Evolutionary conservation across 163 green algal genomes (phyloP).

Genomic region (Scenedesmus sp.): DNA sequence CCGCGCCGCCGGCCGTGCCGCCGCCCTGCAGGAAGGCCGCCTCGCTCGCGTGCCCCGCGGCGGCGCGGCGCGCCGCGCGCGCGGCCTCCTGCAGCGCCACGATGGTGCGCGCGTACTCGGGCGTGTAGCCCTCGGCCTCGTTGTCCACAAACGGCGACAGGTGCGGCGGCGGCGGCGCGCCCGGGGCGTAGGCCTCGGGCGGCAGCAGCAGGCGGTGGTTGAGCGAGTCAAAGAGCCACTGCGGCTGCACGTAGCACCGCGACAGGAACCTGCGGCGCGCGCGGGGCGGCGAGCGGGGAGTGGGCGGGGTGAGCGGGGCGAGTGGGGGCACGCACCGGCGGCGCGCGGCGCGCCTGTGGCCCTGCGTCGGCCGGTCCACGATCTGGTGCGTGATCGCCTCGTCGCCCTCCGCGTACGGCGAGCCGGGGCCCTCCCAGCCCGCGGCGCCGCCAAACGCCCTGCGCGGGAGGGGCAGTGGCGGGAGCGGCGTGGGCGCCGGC

Average conservation of each 20-base stretch:
- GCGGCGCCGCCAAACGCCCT: constrained; percentile 88
- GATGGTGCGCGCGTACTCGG: constrained; percentile 89
- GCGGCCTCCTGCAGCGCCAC: constrained; percentile 76
- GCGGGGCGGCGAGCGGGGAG: too few relatives aligned
- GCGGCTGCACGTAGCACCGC: constrained; percentile 86
- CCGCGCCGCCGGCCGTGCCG: constrained; percentile 47
- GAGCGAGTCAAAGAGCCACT: constrained; percentile 97
- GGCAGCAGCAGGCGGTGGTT: constrained; percentile 93
- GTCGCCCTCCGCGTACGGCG: constrained; percentile 72
- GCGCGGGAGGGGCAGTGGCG: background rate
- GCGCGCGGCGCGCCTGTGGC: background rate
- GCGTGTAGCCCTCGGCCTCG: constrained; percentile 94
- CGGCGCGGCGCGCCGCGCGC: constrained; percentile 50
- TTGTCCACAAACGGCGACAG: constrained; percentile 96
- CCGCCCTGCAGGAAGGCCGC: constrained; percentile 48
- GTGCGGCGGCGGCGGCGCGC: constrained; percentile 87
- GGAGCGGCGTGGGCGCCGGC: background rate
- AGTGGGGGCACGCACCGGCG: too few relatives aligned
- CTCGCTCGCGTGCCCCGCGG: constrained; percentile 47
- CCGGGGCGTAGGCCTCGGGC: constrained; percentile 84
- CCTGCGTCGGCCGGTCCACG: constrained; percentile 81
- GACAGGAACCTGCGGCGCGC: constrained; percentile 77
- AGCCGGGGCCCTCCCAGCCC: constrained; percentile 92
- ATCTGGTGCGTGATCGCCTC: constrained; percentile 94
- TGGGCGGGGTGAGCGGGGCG: too few relatives aligned